A percentile compares a stretch with the other conserved stretches of the same genome.
These are phyloP conservation scores for Hypomyces rosellus DNA, from an alignment of 2,329 filamentous ascomycete genomes.

Conservation along the genomic window DNA sequence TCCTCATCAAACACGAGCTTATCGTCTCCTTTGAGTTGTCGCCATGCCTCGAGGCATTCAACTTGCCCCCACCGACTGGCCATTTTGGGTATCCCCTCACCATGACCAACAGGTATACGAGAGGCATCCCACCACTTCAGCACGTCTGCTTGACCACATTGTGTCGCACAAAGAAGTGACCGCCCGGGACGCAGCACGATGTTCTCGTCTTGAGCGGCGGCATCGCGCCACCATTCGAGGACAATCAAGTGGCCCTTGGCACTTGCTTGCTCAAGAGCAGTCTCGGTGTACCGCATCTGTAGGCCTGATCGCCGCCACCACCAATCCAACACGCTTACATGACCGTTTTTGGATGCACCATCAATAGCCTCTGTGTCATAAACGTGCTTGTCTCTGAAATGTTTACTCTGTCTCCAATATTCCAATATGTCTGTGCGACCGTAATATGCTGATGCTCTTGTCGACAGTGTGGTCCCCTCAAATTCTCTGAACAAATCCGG, in stretches of 20 bases:
- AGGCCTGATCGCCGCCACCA: slow-evolving; percentile 77
- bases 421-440: slow-evolving; percentile 78
- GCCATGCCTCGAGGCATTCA: slow-evolving; percentile 77
- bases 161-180: slow-evolving; percentile 74
- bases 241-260: slow-evolving; percentile 78
- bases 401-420: slow-evolving; percentile 82
- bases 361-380: slow-evolving; percentile 83
- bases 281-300: slow-evolving; percentile 76
- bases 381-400: slow-evolving; percentile 71
- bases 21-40: slow-evolving; percentile 57
- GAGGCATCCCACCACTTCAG: slow-evolving; percentile 85
- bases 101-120: slow-evolving; percentile 70
- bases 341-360: slow-evolving; percentile 78
- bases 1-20: slow-evolving; percentile 72
- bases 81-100: slow-evolving; percentile 75
- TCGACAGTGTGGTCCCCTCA: slow-evolving; percentile 77
- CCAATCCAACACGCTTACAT: slow-evolving; percentile 81
- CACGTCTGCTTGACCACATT: slow-evolving; percentile 70
- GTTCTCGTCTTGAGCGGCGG: slow-evolving; percentile 51
- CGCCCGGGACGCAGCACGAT: slow-evolving; percentile 72
- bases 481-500: slow-evolving; percentile 78
- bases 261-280: slow-evolving; percentile 80
- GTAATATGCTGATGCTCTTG: slow-evolving; percentile 82
- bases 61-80: slow-evolving; percentile 82
- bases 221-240: slow-evolving; percentile 87